Base-by-base conservation (phyloP, 495 filamentous ascomycete genomes). In the Penicillium macrosclerotiorum region DNA sequence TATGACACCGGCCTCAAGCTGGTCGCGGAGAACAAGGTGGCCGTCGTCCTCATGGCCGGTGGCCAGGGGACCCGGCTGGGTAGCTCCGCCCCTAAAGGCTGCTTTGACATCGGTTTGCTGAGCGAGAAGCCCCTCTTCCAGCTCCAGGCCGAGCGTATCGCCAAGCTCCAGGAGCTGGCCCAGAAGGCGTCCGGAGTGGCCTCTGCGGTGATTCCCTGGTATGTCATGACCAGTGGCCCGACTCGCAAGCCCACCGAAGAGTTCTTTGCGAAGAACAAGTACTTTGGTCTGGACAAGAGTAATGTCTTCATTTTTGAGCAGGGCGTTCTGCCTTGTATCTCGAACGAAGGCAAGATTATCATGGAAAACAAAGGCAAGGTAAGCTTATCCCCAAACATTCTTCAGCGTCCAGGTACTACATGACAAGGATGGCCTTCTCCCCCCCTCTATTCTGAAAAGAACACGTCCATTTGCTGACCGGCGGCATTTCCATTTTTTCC, bases 161-260 rank as follows among this genome's bases (percentile, higher is more conserved):
- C 72, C 45, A 91, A 88, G 73, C 68, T 96, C n/a, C 88, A 97
- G 68, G 61, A 80, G 42, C 70, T 97, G 43, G 90, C 90, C n/a
- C 72, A 79, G 42, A 83, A 87, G 73, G 74, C 79, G 47, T 76
- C 83, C 37, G 78, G 79, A 13, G 83, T 81, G 47, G 64, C 72
- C 52, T 75, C 79, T 46, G 85, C 87, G 23, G 78, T 84, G 6
- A 83, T 99, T 23, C 94, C 93, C 5, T 99, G 93, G 93, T 99
- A 97, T 72, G 86, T 99, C 60, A 99, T 99, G 93, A 99, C 93
- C 49, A 95, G 89, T 55, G 93, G 93, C 8, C 94, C 93, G n/a
- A 99, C 93, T 9, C 80, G 91, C 53, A 80, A 81, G 42, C 87
- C 90, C 8, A 99, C 93, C 6, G 88, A 95, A 77, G 78, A 85